Base-by-base conservation (phyloP, 73 alveolate species). In the Stentor coeruleus region DNA sequence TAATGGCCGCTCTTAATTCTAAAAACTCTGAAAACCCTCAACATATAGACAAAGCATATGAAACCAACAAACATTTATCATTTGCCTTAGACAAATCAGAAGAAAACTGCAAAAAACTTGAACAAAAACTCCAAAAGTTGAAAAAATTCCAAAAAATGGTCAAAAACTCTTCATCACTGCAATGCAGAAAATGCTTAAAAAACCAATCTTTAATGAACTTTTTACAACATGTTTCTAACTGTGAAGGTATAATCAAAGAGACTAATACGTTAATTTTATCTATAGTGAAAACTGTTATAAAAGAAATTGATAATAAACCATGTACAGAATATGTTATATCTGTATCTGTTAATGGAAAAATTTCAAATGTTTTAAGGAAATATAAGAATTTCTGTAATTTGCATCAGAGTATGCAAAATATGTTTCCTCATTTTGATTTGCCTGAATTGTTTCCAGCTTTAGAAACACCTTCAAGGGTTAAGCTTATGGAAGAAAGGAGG, bases 301-400 rank as follows among this genome's bases (percentile, higher is more conserved):
- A 39, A 20, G 83, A 40, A 31, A n/a, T 14, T 37, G 83, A 39
- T 0, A 15, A 36, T 1, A 40, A 75, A 28, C 94, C 96, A 20
- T 94, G 79, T 59, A 94, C 98, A 28, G 98, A 94, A 74, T 94
- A 94, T 60, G 92, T 92, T 76, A 85, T 94, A 33, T 58, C 88
- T 66, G 84, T 92, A 35, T 59, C 84, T 58, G 79, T 81, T 36
- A 83, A 85, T 26, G 89, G 81, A 58, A 92, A 90, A 41, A 77
- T 88, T 39, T 94, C 96, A 96, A 87, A 76, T 3, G 84, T 92
- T 28, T 59, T 88, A 35, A 55, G 95, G 73, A 86, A 87, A 76
- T 94, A 94, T 75, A 94, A 92, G 66, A 89, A 88, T 36, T 94
- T 94, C 82, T 92, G 95, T 82, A 76, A 76, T 31, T 83, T 94